Base-by-base conservation (phyloP, 495 filamentous ascomycete genomes). In the Penicillium canescens region DNA sequence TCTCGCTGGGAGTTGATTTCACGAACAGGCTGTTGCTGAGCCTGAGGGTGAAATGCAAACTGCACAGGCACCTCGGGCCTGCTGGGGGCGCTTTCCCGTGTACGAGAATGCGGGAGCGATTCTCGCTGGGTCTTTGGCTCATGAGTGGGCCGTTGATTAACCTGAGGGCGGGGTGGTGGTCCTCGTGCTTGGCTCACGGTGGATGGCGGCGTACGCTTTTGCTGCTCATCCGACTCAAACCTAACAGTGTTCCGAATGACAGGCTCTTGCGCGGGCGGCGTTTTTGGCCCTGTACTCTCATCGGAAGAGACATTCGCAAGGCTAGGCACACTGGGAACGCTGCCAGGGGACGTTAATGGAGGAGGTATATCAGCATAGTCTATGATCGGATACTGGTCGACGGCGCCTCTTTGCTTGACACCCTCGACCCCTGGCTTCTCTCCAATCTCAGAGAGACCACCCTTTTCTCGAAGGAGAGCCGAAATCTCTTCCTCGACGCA, bases 341-440 rank as follows among this genome's bases (percentile, higher is more conserved):
- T 54, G 24, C 49, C 49, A 10, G 57, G 57, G 23, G 51, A 52
- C 33, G 44, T 50, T 2, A 60, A 60, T 0, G 61, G 54, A 54
- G 57, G 55, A 42, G 63, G 31, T 7, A 59, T 42, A 36, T 70
- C 60, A 36, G 54, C 52, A 37, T 66, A 54, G 23, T 76, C 48
- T 24, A 82, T 62, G 44, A 82, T 61, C 0, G 78, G 78, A 16
- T 67, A 64, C 50, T 82, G 78, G 48, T 79, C 74, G 53, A 79
- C 56, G 21, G 66, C 66, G 35, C 78, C 78, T 51, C 76, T 66
- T 54, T 40, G 54, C 44, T 66, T 61, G n/a, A 64, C 66, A 23
- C 74, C 77, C 44, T 76, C 71, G 23, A 70, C 21, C 28, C 68
- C 72, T 1, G 67, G 70, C 21, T 66, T 70, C 42, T 71, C 66